Evolutionary conservation across 306 rosid genomes (phyloP).

Genomic region (Lithocarpus polystachyus): DNA sequence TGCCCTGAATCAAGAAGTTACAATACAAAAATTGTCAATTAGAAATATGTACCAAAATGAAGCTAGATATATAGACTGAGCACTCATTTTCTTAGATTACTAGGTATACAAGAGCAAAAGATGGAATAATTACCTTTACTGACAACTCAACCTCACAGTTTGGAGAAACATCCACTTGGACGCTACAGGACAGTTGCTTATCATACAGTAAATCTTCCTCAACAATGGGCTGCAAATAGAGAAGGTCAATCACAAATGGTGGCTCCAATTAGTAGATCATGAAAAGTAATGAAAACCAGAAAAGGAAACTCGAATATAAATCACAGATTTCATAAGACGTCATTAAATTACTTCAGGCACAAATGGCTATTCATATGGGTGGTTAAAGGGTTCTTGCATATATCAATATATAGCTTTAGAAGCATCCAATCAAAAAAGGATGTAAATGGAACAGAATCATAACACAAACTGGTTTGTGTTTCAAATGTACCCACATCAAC

Average conservation of each 20-base stretch:
- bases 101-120: constrained; percentile 13
- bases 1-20: constrained; percentile 50
- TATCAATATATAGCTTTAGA: not conserved
- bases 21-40: constrained; percentile 1
- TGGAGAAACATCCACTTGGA: constrained; percentile 58
- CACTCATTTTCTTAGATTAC: constrained; percentile 16
- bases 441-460: not conserved
- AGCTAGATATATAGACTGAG: constrained; percentile 12
- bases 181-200: constrained; percentile 44
- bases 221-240: constrained; percentile 48
- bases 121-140: constrained; percentile 54
- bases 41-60: not conserved
- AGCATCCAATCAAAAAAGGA: not conserved
- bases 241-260: constrained; percentile 10
- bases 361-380: not conserved
- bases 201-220: constrained; percentile 31
- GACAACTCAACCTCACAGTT: constrained; percentile 46
- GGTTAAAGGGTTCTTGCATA: not conserved
- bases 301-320: not conserved
- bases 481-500: too few relatives aligned
- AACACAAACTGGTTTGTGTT: not conserved
- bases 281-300: not conserved
- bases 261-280: not conserved
- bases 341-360: not conserved
- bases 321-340: not conserved